These are phyloP conservation scores for Malassezia obtusa DNA, from an alignment of 1,284 basidiomycete genomes.

Conservation along the genomic window DNA sequence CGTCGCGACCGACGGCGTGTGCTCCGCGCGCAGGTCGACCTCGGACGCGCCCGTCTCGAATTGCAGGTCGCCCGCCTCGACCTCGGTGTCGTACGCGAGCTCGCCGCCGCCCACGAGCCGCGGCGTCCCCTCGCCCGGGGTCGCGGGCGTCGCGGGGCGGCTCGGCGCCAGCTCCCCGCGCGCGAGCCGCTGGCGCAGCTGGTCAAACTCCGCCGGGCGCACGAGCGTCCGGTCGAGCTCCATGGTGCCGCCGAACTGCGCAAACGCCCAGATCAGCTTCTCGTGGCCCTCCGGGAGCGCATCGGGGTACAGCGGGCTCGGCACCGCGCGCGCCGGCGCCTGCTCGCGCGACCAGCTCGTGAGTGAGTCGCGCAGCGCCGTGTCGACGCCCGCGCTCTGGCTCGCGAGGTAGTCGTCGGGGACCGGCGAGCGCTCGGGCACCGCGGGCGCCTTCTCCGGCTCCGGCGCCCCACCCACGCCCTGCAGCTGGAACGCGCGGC, in stretches of 20 bases:
- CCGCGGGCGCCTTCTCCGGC: not conserved
- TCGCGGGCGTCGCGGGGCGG: constrained; percentile 19
- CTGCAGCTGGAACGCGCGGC: constrained; percentile 34
- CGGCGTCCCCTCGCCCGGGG: constrained; percentile 21
- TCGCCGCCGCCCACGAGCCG: constrained; percentile 35
- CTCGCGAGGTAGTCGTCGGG: constrained; percentile 29
- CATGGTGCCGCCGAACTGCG: constrained; percentile 65
- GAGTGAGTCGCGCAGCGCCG: constrained; percentile 44
- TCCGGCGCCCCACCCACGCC: not conserved
- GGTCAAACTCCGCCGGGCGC: constrained; percentile 49
- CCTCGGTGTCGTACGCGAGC: constrained; percentile 24
- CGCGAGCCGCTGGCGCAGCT: constrained; percentile 45
- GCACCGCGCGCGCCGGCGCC: not conserved
- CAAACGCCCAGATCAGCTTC: constrained; percentile 74
- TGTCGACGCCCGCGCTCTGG: constrained; percentile 48
- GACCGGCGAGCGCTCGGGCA: constrained; percentile 3
- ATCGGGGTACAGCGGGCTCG: constrained; percentile 22
- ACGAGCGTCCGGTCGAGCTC: constrained; percentile 52
- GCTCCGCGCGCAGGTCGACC: constrained; percentile 5
- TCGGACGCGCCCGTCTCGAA: constrained; percentile 12
- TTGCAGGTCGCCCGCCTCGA: constrained; percentile 8
- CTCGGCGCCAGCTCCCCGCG: constrained; percentile 31
- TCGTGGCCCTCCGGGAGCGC: constrained; percentile 53
- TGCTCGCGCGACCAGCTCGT: constrained; percentile 30
- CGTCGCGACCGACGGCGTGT: constrained; percentile 10